Conservation (phyloP, 768 basidiomycete species). For the Daedaleopsis sinensis region DNA sequence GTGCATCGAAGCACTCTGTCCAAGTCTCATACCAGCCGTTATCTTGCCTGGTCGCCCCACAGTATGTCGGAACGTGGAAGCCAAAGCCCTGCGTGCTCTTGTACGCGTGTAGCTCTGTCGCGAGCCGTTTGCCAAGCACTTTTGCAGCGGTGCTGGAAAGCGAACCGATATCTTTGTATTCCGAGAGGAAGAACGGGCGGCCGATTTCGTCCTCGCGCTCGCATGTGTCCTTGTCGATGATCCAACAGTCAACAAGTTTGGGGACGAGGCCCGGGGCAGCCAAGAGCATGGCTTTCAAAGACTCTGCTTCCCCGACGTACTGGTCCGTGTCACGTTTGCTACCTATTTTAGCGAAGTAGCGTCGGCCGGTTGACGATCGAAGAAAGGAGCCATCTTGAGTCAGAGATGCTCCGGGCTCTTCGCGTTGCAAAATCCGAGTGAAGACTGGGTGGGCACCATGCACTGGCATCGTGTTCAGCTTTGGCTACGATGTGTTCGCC, state of each 20-base stretch:
- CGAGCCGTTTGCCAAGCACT: conserved; percentile 61
- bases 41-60: conserved; percentile 67
- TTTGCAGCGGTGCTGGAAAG: conserved; percentile 50
- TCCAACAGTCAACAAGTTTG: conserved; percentile 52
- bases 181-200: conserved; percentile 69
- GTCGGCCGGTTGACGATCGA: conserved; percentile 55
- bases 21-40: conserved; percentile 78
- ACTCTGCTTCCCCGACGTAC: conserved; percentile 68
- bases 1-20: conserved; percentile 65
- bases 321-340: conserved; percentile 58
- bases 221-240: conserved; percentile 30
- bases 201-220: conserved; percentile 36
- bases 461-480: not conserved
- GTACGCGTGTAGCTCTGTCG: conserved; percentile 64
- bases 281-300: conserved; percentile 59
- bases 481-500: not conserved
- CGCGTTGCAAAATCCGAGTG: conserved; percentile 44
- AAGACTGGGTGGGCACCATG: conserved; percentile 31
- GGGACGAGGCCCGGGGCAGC: conserved; percentile 77
- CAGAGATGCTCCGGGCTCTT: conserved; percentile 58
- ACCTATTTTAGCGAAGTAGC: conserved; percentile 69
- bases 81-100: conserved; percentile 63
- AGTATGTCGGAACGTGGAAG: conserved; percentile 75
- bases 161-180: conserved; percentile 63
- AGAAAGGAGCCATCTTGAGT: conserved; percentile 47